A percentile compares a stretch with the other conserved stretches of the same genome.
Evolutionary conservation across 192 early-diverging fungal species (phyloP).

Genomic region (Backusella mclennaniae): DNA sequence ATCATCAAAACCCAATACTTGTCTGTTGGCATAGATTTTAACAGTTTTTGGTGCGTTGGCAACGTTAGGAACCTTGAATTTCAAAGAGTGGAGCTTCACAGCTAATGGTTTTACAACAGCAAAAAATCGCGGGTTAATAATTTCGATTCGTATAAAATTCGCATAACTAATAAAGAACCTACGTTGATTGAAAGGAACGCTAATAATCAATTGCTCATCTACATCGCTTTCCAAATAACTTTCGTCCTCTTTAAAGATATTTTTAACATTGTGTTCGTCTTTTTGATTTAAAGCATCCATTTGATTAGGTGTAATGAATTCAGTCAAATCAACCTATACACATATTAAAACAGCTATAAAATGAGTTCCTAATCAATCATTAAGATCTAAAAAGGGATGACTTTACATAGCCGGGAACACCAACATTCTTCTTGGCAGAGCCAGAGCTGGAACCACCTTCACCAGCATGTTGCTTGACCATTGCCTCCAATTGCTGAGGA

Average conservation of each 20-base stretch:
- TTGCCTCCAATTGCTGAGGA: constrained; percentile 60
- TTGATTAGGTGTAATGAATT: constrained; percentile 65
- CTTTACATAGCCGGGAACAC: constrained; percentile 46
- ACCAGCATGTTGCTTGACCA: constrained; percentile 67
- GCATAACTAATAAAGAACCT: background rate
- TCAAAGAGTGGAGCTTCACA: constrained; percentile 59
- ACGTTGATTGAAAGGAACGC: constrained; percentile 84
- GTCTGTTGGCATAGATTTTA: constrained; percentile 83
- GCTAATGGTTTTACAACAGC: constrained; percentile 22
- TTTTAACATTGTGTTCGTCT: constrained; percentile 70
- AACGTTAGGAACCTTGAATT: constrained; percentile 47
- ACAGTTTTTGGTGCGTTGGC: constrained; percentile 85
- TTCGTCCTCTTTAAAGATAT: constrained; percentile 72
- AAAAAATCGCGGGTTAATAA: constrained; percentile 2
- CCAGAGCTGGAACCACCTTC: constrained; percentile 19
- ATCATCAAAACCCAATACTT: constrained; percentile 86
- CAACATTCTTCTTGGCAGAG: constrained; percentile 30
- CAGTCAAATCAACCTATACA: constrained; percentile 58
- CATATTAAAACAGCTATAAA: background rate
- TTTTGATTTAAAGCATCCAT: constrained; percentile 86
- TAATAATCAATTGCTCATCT: constrained; percentile 92
- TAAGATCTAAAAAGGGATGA: background rate
- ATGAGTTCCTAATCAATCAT: background rate
- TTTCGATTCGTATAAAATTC: background rate
- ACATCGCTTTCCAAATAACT: constrained; percentile 86